Percentiles rank a stretch among this genome's conserved stretches.
phyloP scores from a whole-genome alignment of 768 basidiomycete genomes.

The Agaricus subrufescens region DNA sequence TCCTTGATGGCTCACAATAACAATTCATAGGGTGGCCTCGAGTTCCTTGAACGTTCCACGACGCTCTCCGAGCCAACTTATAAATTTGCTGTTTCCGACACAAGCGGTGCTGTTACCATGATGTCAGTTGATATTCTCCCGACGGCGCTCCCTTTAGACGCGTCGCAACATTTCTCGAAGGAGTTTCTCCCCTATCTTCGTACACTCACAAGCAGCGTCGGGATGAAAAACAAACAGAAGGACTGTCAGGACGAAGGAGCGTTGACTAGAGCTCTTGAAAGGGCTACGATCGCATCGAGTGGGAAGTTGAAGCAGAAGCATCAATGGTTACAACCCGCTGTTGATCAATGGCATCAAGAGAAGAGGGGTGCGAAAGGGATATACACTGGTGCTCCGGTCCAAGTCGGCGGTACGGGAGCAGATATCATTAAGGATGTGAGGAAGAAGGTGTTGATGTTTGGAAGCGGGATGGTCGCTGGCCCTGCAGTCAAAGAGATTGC shows the following conservation, averaged over 20 bases:
- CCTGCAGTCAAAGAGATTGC: constrained; percentile 79
- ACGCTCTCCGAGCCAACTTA: constrained; percentile 78
- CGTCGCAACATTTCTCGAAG: constrained; percentile 71
- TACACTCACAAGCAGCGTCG: constrained; percentile 36
- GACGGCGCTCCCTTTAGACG: constrained; percentile 76
- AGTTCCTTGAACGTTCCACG: constrained; percentile 74
- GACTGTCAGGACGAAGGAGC: constrained; percentile 11
- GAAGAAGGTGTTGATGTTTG: constrained; percentile 74
- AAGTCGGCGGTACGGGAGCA: not conserved
- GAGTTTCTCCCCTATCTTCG: constrained; percentile 66
- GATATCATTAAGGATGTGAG: not conserved
- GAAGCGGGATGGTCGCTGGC: constrained; percentile 94
- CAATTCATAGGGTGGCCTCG: constrained; percentile 63
- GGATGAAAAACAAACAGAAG: constrained; percentile 2
- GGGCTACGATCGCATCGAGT: constrained; percentile 63
- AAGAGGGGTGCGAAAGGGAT: constrained; percentile 9
- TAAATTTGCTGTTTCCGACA: constrained; percentile 35
- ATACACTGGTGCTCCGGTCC: not conserved
- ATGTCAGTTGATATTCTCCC: constrained; percentile 94
- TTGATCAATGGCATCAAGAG: constrained; percentile 35
- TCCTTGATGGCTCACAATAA: not conserved
- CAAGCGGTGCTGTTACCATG: constrained; percentile 61
- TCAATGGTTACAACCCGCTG: constrained; percentile 51
- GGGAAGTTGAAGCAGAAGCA: constrained; percentile 54
- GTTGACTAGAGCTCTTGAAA: constrained; percentile 43